Evolutionary conservation across 371 early-diverging fungal species (phyloP), one percentile per base, ranked within the genome.

Genomic region (Rhizomucor miehei): DNA sequence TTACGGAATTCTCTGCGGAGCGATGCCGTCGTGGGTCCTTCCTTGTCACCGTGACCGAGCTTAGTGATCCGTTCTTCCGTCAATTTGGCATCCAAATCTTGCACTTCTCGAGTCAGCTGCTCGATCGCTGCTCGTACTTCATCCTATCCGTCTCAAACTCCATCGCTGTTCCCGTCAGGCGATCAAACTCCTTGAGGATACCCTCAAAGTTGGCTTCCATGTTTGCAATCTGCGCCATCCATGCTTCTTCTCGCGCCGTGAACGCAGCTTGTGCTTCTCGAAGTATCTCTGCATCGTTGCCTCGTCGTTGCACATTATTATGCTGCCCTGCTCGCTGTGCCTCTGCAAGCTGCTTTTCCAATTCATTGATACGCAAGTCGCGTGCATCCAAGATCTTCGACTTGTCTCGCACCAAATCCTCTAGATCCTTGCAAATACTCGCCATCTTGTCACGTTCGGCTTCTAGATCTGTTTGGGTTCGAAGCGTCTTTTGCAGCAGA

Each of bases 1-100:
- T 75, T 64, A 48, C 82, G 63, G 51, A 86, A 86, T 41, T 86
- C 86, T 52, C 74, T 81, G 20, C 86, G 65, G 41, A 86, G 52
- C 0, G 82, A 73, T 1, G 84, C 76, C 0, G 86, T 86, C 0
- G 84, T 75, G 0, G 73, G 56, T 3, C 48, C 52, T 23, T 55
- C 55, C 24, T 21, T 39, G 29, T n/a, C 43, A 13, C 47, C 57
- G 39, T 62, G 49, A 3, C 68, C 71, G 23, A 71, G 34, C 17
- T 65, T 62, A 39, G 65, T 65, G 14, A 75, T 64, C 29, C 60
- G 59, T 60, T 74, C 75, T 34, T 77, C 72, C 0, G 65, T 54
- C 6, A 81, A 48, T 35, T 53, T 62, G 0, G 61, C 50, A 43
- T 81, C 77, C 21, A 81, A 44, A 0, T 48, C 43, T 6, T 69